These are phyloP conservation scores for Globisporangium yorkense DNA, from an alignment of 352 stramenopile species.

Conservation along the genomic window DNA sequence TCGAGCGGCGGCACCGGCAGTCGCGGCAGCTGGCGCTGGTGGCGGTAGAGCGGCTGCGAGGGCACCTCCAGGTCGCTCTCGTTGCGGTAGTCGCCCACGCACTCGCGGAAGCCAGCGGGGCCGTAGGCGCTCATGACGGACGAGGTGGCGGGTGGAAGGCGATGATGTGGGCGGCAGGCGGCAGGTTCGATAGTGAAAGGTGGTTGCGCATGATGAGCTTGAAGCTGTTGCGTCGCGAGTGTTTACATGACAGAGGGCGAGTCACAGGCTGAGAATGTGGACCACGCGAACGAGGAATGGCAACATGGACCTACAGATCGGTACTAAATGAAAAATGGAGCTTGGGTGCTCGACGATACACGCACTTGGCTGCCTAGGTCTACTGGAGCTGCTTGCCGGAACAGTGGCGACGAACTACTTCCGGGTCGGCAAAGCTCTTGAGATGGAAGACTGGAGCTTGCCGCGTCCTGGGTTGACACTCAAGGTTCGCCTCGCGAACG, in stretches of 20 bases:
- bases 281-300: too few relatives aligned
- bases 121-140: slow-evolving; percentile 20
- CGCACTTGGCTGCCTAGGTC: too few relatives aligned
- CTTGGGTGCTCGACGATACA: too few relatives aligned
- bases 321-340: too few relatives aligned
- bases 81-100: slow-evolving; percentile 87
- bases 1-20: slow-evolving; percentile 89
- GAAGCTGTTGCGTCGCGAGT: not conserved
- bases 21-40: slow-evolving; percentile 81
- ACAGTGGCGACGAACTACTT: not conserved
- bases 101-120: slow-evolving; percentile 91
- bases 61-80: slow-evolving; percentile 59
- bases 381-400: not conserved
- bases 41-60: slow-evolving; percentile 60
- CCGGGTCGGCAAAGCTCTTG: not conserved
- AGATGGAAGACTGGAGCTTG: not conserved
- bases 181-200: not conserved
- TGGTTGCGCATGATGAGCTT: not conserved
- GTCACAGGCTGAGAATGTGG: too few relatives aligned
- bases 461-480: not conserved
- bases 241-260: too few relatives aligned
- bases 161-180: not conserved
- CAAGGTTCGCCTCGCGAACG: not conserved
- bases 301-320: too few relatives aligned
- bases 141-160: not conserved